Evolutionary conservation across 2,329 filamentous ascomycete species (phyloP).

Genomic region (Fusarium sp.): DNA sequence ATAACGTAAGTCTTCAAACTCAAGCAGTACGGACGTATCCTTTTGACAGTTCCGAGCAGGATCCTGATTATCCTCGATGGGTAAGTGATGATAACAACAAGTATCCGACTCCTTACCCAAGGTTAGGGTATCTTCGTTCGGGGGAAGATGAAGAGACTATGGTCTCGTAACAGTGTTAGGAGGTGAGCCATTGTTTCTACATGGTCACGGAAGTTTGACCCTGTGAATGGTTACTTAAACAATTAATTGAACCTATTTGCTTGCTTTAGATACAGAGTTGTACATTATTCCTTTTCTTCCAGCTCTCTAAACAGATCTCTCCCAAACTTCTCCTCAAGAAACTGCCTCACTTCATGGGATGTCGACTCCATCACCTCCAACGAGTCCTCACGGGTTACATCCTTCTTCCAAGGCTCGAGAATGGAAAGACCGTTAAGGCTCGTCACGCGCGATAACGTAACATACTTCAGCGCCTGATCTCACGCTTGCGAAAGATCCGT

Average conservation of each 20-base stretch:
- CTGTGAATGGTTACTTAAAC: not conserved
- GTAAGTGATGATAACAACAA: not conserved
- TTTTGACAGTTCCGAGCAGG: accelerated
- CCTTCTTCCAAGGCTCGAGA: accelerated
- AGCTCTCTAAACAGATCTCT: not conserved
- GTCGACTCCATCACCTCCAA: not conserved
- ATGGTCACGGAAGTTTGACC: not conserved
- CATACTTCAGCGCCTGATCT: slow-evolving; percentile 68
- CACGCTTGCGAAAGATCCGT: slow-evolving; percentile 64
- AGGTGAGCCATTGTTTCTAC: accelerated
- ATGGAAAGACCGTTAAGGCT: slow-evolving; percentile 24
- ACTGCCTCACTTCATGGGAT: not conserved
- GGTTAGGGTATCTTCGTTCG: accelerated
- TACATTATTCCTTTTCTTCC: not conserved
- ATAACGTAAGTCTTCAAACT: not conserved
- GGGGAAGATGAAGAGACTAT: not conserved
- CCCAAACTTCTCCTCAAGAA: not conserved
- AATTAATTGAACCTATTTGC: accelerated
- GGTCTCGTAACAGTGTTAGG: accelerated
- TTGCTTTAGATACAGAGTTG: not conserved
- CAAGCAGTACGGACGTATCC: accelerated
- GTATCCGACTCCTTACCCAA: slow-evolving; percentile 24
- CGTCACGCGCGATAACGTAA: slow-evolving; percentile 47
- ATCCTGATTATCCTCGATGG: slow-evolving; percentile 24
- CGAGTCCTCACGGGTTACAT: not conserved